Conservation (phyloP, 1,284 basidiomycete genomes). For the Laetiporus sulphureus region DNA sequence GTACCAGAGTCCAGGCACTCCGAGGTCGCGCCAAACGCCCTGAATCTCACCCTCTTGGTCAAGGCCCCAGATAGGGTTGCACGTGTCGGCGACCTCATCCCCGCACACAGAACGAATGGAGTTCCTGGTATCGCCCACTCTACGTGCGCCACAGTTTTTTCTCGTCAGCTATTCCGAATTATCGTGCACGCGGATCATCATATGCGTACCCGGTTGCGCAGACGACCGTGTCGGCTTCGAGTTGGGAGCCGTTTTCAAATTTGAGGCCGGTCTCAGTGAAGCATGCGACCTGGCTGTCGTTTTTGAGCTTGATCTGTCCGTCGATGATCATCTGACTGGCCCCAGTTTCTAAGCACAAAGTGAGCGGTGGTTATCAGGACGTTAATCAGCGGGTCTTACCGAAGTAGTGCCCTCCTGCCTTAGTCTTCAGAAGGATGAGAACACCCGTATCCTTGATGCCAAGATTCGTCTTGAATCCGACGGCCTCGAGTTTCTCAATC, state of each 20-base stretch:
- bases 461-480: constrained; percentile 51
- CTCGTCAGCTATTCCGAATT: constrained; percentile 6
- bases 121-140: constrained; percentile 27
- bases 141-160: too few relatives aligned
- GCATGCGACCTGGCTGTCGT: constrained; percentile 44
- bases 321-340: constrained; percentile 59
- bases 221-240: constrained; percentile 62
- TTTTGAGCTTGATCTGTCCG: constrained; percentile 71
- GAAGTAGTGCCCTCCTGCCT: constrained; percentile 37
- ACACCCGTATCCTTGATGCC: constrained; percentile 52
- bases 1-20: constrained; percentile 23
- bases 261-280: constrained; percentile 50
- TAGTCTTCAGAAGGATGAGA: constrained; percentile 31
- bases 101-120: constrained; percentile 35
- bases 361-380: too few relatives aligned
- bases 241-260: constrained; percentile 58
- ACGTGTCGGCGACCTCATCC: constrained; percentile 35
- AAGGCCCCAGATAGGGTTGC: constrained; percentile 42
- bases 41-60: constrained; percentile 19
- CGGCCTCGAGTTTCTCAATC: constrained; percentile 45
- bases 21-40: constrained; percentile 22
- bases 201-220: constrained; percentile 55
- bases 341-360: constrained; percentile 47
- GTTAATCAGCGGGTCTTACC: too few relatives aligned
- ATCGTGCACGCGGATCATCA: constrained; percentile 4